Base-by-base conservation (phyloP, 2,329 filamentous ascomycete genomes). In the Dactylellina parvicollis region DNA sequence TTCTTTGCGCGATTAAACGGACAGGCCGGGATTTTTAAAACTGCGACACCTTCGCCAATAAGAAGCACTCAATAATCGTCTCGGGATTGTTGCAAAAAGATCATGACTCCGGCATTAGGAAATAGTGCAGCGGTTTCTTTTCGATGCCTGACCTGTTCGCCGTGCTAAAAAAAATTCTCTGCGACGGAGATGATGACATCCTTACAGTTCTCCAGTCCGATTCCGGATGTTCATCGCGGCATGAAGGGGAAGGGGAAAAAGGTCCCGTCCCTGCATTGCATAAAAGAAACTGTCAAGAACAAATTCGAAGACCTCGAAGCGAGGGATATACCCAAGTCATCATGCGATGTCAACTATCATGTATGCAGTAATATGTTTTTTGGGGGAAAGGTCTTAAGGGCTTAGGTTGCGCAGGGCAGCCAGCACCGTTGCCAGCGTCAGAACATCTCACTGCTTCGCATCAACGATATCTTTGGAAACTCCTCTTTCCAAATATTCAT, bases 191-290 rank as follows among this genome's bases (percentile, higher is more conserved):
- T 67, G 40, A 59, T 67, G 52, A 50, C 44, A 57, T 67, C 50
- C 61, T 66, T 52, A 49, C 61, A 38, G 34, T 47, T 42, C 49
- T 52, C 52, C 52, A 57, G 44, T 64, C 67, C 67, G 59, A 55
- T 72, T 72, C 42, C 46, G 67, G 67, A 72, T 65, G 52, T 72
- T 59, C 67, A 72, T 72, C 50, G 67, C 67, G 67, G 32, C 50
- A 38, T 47, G 24, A 24, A 46, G 26, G 28, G 55, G 30, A 32
- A 32, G 47, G 40, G 20, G 18, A 36, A 67, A 72, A 72, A 65
- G 34, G 49, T 42, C 38, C 52, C 57, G 57, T 71, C 57, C 50
- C 36, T 71, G 66, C 66, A 71, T 71, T 71, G 66, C 66, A 71
- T 64, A 30, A 52, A 52, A 32, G 49, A 32, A 71, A 50, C 52